Evolutionary conservation across 371 early-diverging fungal genomes (phyloP).

Genomic region (Lichtheimia ornata): DNA sequence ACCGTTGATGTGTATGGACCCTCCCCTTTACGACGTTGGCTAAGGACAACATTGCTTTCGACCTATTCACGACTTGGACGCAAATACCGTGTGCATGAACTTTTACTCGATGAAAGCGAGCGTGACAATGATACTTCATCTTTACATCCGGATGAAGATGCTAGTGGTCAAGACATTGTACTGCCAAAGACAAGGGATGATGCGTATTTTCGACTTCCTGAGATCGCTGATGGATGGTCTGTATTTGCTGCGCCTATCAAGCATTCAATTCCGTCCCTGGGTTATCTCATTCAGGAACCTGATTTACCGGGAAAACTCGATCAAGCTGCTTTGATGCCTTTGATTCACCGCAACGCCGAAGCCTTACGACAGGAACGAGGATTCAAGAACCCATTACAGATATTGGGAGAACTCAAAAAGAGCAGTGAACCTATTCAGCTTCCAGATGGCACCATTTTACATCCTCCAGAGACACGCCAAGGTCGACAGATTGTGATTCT

Average conservation of each 20-base stretch:
- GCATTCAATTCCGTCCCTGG: slow-evolving; percentile 59
- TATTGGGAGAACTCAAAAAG: slow-evolving; percentile 49
- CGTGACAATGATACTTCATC: slow-evolving; percentile 5
- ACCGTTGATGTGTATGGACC: slow-evolving; percentile 61
- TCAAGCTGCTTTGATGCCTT: slow-evolving; percentile 34
- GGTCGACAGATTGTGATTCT: slow-evolving; percentile 57
- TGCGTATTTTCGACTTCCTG: neutral
- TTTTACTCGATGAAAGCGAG: slow-evolving; percentile 28
- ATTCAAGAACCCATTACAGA: slow-evolving; percentile 45
- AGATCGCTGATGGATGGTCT: slow-evolving; percentile 14
- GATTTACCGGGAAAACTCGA: slow-evolving; percentile 44
- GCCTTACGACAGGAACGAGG: slow-evolving; percentile 31
- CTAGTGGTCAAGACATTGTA: slow-evolving; percentile 27
- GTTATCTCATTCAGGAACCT: slow-evolving; percentile 53
- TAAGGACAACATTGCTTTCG: slow-evolving; percentile 45
- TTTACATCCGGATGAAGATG: slow-evolving; percentile 44
- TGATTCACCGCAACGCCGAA: slow-evolving; percentile 38
- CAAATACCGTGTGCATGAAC: slow-evolving; percentile 50
- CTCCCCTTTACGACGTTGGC: slow-evolving; percentile 44
- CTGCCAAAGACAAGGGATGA: neutral
- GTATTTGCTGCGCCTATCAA: slow-evolving; percentile 46
- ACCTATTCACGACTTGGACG: slow-evolving; percentile 43
- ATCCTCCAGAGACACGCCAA: slow-evolving; percentile 34
- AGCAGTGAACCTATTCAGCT: slow-evolving; percentile 33
- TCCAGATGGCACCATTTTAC: slow-evolving; percentile 49